Evolutionary conservation across 345 rosid species (phyloP), one percentile per base, ranked within the genome.

Genomic region (Aurinia saxatilis): DNA sequence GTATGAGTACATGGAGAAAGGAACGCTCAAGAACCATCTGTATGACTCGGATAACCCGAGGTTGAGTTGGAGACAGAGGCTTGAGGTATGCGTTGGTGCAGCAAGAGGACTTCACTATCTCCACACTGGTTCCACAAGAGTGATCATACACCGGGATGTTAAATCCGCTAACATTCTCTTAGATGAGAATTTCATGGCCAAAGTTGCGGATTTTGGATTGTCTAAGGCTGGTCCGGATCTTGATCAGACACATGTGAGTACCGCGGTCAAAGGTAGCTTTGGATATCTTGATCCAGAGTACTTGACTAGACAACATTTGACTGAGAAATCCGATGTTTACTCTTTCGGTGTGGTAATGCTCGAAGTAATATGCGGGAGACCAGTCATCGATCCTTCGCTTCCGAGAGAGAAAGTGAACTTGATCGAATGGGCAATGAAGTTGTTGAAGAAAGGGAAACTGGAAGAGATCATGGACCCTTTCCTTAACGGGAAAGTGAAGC

Each of bases 21-120:
- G 93, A n/a, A 73, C 93, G 1, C 82, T 86, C 50, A 78, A 80
- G 71, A 71, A 68, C 18, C 90, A 80, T 73, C 55, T 86, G 5
- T 81, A 83, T 42, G 85, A 82, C 48, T 67, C 69, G 5, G 73
- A 68, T 25, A 62, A 70, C 7, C 85, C 75, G 5, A 53, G 66
- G 19, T 49, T 85, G 48, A 79, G 77, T 12, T 83, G 88, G 88
- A 83, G 66, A 44, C 77, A 77, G 23, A 65, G 92, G 68, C 85
- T 85, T 36, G 92, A 83, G 67, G 72, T 85, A 27, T 85, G 92
- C 63, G 80, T 80, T 40, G 88, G 85, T 60, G 74, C 92, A 15
- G 88, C 86, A 8, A 79, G 78, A 72, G 93, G 89, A 47, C 79
- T 86, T 31, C 93, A 86, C 45, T 86, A 86, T 67, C 93, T 86